Conservation (phyloP, 495 filamentous ascomycete species). For the Symbiotaphrina buchneri region DNA sequence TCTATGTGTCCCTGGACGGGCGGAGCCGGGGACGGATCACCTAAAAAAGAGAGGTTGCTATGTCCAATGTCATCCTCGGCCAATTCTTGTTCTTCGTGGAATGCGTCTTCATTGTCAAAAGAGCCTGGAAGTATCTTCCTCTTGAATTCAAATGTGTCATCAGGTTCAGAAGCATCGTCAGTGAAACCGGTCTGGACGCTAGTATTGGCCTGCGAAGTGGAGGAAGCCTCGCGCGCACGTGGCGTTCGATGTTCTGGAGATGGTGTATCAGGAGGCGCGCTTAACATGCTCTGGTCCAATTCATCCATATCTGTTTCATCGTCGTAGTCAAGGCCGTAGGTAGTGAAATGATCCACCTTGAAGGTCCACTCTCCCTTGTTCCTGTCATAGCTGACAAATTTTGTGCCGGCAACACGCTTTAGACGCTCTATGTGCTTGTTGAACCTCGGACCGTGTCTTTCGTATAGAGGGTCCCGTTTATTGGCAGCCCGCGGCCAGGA, state of each 20-base stretch:
- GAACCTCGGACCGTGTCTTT: slow-evolving; percentile 32
- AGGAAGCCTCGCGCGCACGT: slow-evolving; percentile 7
- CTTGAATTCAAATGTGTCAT: slow-evolving; percentile 70
- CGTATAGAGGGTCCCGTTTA: slow-evolving; percentile 25
- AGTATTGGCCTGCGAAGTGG: too few relatives aligned
- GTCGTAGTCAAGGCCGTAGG: slow-evolving; percentile 79
- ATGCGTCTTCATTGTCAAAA: slow-evolving; percentile 38
- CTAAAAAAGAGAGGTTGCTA: slow-evolving; percentile 62
- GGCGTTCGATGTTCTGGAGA: slow-evolving; percentile 24
- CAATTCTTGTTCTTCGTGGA: slow-evolving; percentile 26
- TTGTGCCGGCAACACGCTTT: slow-evolving; percentile 51
- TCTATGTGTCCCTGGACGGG: slow-evolving; percentile 41
- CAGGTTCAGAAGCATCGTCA: slow-evolving; percentile 26
- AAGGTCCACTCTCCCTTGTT: slow-evolving; percentile 77
- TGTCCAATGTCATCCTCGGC: slow-evolving; percentile 16
- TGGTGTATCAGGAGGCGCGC: slow-evolving; percentile 33
- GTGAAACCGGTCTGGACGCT: too few relatives aligned
- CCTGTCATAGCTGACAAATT: slow-evolving; percentile 54
- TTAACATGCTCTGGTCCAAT: slow-evolving; percentile 23
- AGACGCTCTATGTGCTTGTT: slow-evolving; percentile 69
- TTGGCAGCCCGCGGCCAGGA: slow-evolving; percentile 66
- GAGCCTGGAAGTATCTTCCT: slow-evolving; percentile 51
- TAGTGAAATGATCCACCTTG: slow-evolving; percentile 82
- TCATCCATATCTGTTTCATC: slow-evolving; percentile 36
- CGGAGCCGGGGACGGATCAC: slow-evolving; percentile 67